These are phyloP conservation scores for Dianthus caryophyllus DNA, from an alignment of 148 eudicot genomes.

Conservation along the genomic window DNA sequence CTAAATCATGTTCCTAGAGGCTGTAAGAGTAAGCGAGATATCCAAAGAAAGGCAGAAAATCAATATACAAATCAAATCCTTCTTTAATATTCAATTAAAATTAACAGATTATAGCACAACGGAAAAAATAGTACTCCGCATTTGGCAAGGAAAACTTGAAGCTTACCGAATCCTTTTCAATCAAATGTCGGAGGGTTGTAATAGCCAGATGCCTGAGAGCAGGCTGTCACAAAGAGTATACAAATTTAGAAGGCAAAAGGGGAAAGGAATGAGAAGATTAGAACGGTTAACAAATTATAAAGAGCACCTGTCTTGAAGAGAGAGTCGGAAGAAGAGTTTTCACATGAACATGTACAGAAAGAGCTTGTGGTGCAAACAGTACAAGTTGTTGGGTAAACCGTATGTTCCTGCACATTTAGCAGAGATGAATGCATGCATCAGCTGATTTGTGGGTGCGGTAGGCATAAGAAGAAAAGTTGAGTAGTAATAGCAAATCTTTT, in stretches of 20 bases:
- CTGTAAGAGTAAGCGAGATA: no score
- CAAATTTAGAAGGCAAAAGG: slow-evolving; percentile 6
- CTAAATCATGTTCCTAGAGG: no score
- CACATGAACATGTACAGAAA: slow-evolving; percentile 86
- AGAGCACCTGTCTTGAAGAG: slow-evolving; percentile 87
- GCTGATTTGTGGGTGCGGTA: neutral
- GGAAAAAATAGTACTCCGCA: neutral
- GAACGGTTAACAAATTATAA: neutral
- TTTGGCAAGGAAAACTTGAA: slow-evolving; percentile 3
- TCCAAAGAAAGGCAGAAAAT: no score
- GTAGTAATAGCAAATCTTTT: neutral
- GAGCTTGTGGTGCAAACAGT: slow-evolving; percentile 96
- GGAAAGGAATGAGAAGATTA: neutral
- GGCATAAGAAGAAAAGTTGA: neutral
- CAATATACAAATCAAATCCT: neutral
- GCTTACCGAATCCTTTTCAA: slow-evolving; percentile 96
- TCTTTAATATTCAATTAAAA: neutral
- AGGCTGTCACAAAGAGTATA: slow-evolving; percentile 56
- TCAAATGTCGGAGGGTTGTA: slow-evolving; percentile 88
- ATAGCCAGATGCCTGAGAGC: slow-evolving; percentile 87
- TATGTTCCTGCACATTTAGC: slow-evolving; percentile 57
- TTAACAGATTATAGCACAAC: neutral
- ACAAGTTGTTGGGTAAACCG: slow-evolving; percentile 97
- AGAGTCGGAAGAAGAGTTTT: slow-evolving; percentile 89
- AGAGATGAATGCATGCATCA: slow-evolving; percentile 21